Percentiles rank a stretch among this genome's conserved stretches.
Conservation (phyloP, 257 asterid genomes). For the Nicotiana knightiana region DNA sequence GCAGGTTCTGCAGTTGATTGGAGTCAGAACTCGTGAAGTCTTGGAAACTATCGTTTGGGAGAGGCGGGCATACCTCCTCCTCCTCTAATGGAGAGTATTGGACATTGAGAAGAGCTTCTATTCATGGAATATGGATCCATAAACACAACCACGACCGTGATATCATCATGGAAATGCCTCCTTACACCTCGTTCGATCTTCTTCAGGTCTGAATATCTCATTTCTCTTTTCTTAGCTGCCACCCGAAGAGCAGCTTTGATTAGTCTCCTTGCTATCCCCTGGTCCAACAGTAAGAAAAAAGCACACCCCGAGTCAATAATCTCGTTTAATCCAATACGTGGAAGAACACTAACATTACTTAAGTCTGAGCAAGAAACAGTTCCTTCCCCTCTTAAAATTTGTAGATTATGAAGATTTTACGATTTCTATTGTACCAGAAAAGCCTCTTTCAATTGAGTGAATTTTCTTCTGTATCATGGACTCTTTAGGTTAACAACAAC, state of each 20-base stretch:
- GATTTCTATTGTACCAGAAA: background rate
- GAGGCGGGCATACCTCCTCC: constrained; percentile 34
- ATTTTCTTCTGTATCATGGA: background rate
- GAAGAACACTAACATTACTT: background rate
- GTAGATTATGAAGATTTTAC: background rate
- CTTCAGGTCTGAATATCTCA: constrained; percentile 85
- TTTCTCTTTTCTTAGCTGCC: constrained; percentile 94
- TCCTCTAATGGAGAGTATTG: constrained; percentile 43
- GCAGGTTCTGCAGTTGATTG: background rate
- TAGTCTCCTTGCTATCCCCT: constrained; percentile 80
- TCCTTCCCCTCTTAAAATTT: background rate
- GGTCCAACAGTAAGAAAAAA: constrained; percentile 7
- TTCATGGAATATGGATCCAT: constrained; percentile 39
- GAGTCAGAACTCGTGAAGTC: background rate
- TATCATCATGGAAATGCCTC: constrained; percentile 96
- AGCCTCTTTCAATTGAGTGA: background rate
- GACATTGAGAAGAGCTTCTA: constrained; percentile 22
- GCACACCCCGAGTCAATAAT: background rate
- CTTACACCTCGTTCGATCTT: constrained; percentile 84
- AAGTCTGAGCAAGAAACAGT: background rate
- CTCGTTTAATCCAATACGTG: background rate
- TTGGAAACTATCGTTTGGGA: constrained; percentile 25
- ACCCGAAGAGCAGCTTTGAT: constrained; percentile 66
- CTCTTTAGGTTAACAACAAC: background rate
- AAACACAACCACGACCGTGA: constrained; percentile 71